Evolutionary conservation across 495 filamentous ascomycete genomes (phyloP).

Genomic region (Zalerion maritima): DNA sequence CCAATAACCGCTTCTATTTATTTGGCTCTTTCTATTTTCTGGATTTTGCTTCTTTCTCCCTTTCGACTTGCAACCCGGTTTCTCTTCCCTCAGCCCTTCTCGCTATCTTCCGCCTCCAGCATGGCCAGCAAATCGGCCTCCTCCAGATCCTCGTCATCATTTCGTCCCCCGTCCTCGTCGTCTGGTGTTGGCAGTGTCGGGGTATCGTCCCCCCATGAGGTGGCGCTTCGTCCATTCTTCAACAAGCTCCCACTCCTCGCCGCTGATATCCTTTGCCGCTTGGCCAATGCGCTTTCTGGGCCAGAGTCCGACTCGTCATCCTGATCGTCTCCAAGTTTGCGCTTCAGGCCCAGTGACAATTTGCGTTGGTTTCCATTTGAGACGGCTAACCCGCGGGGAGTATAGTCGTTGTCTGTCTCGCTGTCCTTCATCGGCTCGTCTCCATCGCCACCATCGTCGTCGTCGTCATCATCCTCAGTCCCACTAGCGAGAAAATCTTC

Average conservation of each 20-base stretch:
- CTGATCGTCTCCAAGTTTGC: constrained; percentile 20
- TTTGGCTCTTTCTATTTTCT: too few species aligned
- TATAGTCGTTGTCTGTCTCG: constrained; percentile 12
- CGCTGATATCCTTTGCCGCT: constrained; percentile 12
- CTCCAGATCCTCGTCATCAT: constrained; percentile 46
- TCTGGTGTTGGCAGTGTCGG: constrained; percentile 28
- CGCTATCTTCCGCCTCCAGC: constrained; percentile 37
- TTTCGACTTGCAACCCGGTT: too few species aligned
- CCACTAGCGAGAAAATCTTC: constrained; percentile 54
- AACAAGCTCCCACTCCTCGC: constrained; percentile 10
- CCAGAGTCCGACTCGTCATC: constrained; percentile 3
- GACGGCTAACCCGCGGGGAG: too few species aligned
- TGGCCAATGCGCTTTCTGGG: constrained; percentile 7
- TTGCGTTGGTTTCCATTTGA: constrained; percentile 14
- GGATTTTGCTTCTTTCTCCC: too few species aligned
- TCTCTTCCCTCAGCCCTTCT: constrained; percentile 18
- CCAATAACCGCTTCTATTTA: too few species aligned
- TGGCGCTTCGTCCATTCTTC: constrained; percentile 29
- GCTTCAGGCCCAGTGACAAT: constrained; percentile 12
- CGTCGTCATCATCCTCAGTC: constrained; percentile 45
- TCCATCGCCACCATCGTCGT: constrained; percentile 11
- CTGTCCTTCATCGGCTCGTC: constrained; percentile 8
- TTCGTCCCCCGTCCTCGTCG: constrained; percentile 21
- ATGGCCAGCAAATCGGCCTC: constrained; percentile 55
- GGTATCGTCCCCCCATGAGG: constrained; percentile 30